Evolutionary conservation across 768 basidiomycete genomes (phyloP), one percentile per base, ranked within the genome.

Genomic region (Krasilnikovozyma curviuscula): DNA sequence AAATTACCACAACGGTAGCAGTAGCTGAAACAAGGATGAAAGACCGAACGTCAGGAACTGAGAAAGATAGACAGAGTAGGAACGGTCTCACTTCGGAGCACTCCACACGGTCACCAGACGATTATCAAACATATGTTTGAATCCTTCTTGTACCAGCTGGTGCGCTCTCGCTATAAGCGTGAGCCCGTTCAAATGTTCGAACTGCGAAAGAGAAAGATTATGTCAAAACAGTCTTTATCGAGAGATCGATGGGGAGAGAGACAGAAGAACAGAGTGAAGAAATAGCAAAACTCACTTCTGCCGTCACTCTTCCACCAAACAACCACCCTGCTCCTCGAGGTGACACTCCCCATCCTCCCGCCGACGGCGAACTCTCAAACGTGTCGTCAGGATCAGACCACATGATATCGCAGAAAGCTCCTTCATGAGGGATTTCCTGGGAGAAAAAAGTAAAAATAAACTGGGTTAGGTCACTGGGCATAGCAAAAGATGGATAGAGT

Each of bases 301-400:
- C 71, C 7, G 88, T 86, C 1, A 95, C 83, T 46, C 70, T 77
- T 13, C 72, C 77, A 7, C 89, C 89, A 55, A 95, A 93, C 19
- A 93, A 67, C 82, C 86, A 97, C 0, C 91, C 91, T 5, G 91
- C 91, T 18, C 91, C 91, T 32, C 91, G 73, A 4, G 91, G 91
- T 14, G n/a, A 10, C 0, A 27, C 39, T 40, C 21, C 40, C 47
- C 39, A 40, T 41, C 39, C 39, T 41, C 12, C 25, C 5, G 5
- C 3, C 16, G 7, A 10, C 25, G 19, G 14, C 19, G 13, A 24
- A 10, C 7, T 2, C 7, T n/a, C 3, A 23, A 9, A 21, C 14
- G 23, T 2, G 44, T 43, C 31, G 32, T 30, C 50, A 16, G 50
- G 50, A 52, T 52, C 50, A 7, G 40, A 86, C 91, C 91, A 97